Evolutionary conservation across 140 eudicot species (phyloP).

Genomic region (Ambrosia hybrid): DNA sequence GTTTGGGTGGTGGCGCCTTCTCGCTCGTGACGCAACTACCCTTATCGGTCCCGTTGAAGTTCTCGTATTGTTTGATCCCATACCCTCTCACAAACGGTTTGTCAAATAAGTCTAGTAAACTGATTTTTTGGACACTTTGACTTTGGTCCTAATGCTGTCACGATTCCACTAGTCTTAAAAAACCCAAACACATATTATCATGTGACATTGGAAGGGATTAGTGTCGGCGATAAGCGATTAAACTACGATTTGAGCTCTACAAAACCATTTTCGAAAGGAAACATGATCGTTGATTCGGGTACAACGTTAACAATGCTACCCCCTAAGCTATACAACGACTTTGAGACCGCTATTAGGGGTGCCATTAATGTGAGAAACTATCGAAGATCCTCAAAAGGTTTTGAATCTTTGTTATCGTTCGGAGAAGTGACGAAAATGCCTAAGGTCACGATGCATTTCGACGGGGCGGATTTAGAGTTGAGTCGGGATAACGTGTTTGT

Average conservation of each 20-base stretch:
- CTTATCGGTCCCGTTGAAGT: slow-evolving; percentile 27
- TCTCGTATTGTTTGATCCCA: slow-evolving; percentile 58
- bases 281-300: slow-evolving; percentile 70
- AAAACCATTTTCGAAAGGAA: slow-evolving; percentile 32
- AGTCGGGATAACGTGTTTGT: slow-evolving; percentile 26
- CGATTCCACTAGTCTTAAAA: slow-evolving; percentile 37
- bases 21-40: slow-evolving; percentile 52
- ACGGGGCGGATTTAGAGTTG: slow-evolving; percentile 58
- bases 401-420: slow-evolving; percentile 40
- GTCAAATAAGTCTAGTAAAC: slow-evolving; percentile 32
- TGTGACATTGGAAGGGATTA: slow-evolving; percentile 43
- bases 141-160: neutral
- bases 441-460: slow-evolving; percentile 45
- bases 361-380: slow-evolving; percentile 24
- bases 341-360: slow-evolving; percentile 23
- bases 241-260: neutral
- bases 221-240: slow-evolving; percentile 33
- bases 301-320: slow-evolving; percentile 60
- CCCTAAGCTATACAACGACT: neutral
- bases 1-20: slow-evolving; percentile 52
- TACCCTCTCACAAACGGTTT: neutral
- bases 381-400: slow-evolving; percentile 36
- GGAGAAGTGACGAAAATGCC: slow-evolving; percentile 20
- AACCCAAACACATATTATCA: slow-evolving; percentile 31
- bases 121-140: slow-evolving; percentile 42